These are phyloP conservation scores for Cyamopsis tetragonoloba DNA, from an alignment of 306 rosid genomes.

Conservation along the genomic window DNA sequence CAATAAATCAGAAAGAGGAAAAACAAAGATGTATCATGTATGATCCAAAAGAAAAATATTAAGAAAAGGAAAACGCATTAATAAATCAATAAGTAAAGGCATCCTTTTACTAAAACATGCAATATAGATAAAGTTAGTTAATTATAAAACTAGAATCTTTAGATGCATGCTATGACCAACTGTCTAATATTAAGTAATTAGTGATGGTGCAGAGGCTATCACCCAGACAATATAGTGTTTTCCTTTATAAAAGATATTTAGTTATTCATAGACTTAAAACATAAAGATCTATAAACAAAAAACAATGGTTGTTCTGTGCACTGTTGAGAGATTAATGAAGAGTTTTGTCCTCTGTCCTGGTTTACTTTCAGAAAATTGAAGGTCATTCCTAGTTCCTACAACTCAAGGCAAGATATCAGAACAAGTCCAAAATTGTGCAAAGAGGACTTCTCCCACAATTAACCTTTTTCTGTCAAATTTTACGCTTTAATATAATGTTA, in stretches of 20 bases:
- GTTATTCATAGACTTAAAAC: not conserved
- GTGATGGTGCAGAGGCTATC: not conserved
- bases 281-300: not conserved
- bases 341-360: not conserved
- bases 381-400: not conserved
- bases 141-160: not conserved
- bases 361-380: slow-evolving; percentile 8
- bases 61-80: slow-evolving; percentile 10
- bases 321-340: not conserved
- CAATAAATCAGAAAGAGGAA: not conserved
- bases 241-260: not conserved
- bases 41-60: not conserved
- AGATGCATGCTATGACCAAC: not conserved
- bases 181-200: not conserved
- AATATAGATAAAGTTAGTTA: not conserved
- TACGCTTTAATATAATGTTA: not conserved
- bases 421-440: not conserved
- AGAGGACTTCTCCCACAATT: not conserved
- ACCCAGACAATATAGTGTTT: not conserved
- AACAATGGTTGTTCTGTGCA: not conserved
- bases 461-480: not conserved
- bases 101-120: not conserved
- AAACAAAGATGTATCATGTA: not conserved
- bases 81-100: not conserved
- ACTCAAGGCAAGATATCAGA: not conserved